Evolutionary conservation across 2,329 filamentous ascomycete species (phyloP), one percentile per base, ranked within the genome.

Genomic region (Fusarium sulawesiense): DNA sequence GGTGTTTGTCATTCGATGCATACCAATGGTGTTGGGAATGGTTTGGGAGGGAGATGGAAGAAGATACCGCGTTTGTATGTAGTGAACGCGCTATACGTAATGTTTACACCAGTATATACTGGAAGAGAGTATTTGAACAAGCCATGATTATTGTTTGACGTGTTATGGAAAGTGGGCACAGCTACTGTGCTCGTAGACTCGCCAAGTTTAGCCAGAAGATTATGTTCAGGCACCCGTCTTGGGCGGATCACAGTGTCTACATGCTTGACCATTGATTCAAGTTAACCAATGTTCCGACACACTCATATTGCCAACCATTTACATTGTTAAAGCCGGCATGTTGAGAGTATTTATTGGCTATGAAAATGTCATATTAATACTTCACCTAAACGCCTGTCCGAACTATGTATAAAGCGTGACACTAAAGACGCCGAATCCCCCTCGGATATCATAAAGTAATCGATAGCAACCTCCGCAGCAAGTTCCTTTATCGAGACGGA

Each of bases 401-500:
- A 21, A 30, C 13, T 54, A 23, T 44, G 18, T 37, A 37, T n/a
- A 9, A 37, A 37, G 10, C 34, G 34, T 37, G 18, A 37, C 34
- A 32, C 16, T 23, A 20, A 20, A 16, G 23, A 62, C 23, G 32
- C n/a, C 20, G 20, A 45, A 16, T n/a, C 46, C 32, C 50, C 45
- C 32, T 3, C 23, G 45, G 23, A 49, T 55, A 47, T 71, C 55
- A 37, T 55, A 48, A 64, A 23, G 29, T 42, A 46, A 50, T 49
- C 44, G 23, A 54, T 29, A 54, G n/a, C 42, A 23, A 27, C 23
- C 8, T 8, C 41, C 16, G n/a, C 18, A 32, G 45, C 16, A 18
- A 27, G 44, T 25, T 50, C 4, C 10, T 61, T 73, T 60, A 84
- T 51, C 83, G 74, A 21, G 79, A 78, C 21, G 89, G 89, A 79